Evolutionary conservation across 2,329 filamentous ascomycete genomes (phyloP).

Genomic region (Curvularia lunata): DNA sequence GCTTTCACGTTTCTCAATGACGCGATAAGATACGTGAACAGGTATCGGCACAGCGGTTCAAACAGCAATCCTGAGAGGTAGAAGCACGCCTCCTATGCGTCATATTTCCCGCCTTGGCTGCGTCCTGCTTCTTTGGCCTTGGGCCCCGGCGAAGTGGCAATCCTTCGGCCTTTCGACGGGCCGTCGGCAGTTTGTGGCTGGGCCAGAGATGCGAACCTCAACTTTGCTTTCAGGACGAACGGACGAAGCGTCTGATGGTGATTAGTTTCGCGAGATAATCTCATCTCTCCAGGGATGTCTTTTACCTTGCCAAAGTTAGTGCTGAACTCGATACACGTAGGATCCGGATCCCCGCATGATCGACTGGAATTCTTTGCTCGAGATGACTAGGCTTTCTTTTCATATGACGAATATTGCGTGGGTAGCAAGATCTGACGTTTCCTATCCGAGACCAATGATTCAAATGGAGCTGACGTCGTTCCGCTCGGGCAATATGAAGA

Average conservation of each 20-base stretch:
- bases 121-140: slow-evolving; percentile 13
- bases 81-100: slow-evolving; percentile 6
- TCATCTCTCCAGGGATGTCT: not conserved
- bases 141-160: not conserved
- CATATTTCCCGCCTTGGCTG: slow-evolving; percentile 8
- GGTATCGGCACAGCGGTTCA: slow-evolving; percentile 8
- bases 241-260: not conserved
- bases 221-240: not conserved
- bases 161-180: slow-evolving; percentile 5
- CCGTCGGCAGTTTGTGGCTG: not conserved
- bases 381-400: not conserved
- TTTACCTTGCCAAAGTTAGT: not conserved
- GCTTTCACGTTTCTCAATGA: slow-evolving; percentile 25
- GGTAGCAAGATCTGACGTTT: not conserved
- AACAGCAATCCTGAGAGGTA: slow-evolving; percentile 10
- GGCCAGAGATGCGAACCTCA: not conserved
- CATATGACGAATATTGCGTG: not conserved
- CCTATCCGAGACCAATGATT: not conserved
- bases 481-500: slow-evolving; percentile 14
- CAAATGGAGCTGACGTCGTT: not conserved
- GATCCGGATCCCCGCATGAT: not conserved
- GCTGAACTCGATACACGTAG: not conserved
- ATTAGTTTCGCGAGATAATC: not conserved
- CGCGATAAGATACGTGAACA: slow-evolving; percentile 21
- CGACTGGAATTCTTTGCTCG: not conserved